Conservation (phyloP, 164 flowering plant species). For the Piper betle region DNA sequence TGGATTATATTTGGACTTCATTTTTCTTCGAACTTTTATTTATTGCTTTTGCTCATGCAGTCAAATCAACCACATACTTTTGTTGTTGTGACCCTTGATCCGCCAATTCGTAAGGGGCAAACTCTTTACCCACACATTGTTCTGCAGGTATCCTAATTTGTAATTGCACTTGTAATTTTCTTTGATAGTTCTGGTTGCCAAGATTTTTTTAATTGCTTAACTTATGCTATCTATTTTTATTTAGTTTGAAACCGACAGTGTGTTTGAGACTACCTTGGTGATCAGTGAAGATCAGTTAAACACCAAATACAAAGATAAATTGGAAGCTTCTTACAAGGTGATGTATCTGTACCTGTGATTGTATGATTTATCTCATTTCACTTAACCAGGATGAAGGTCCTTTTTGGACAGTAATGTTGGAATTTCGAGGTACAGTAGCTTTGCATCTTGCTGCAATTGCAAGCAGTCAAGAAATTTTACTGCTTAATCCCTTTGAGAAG, state of each 20-base stretch:
- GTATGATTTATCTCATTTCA: neutral
- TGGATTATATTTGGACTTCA: neutral
- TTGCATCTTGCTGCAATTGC: too few species aligned
- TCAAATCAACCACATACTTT: conserved; percentile 95
- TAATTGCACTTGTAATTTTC: neutral
- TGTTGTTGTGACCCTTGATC: conserved; percentile 87
- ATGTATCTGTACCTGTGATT: neutral
- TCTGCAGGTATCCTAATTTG: conserved; percentile 56
- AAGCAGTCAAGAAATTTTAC: too few species aligned
- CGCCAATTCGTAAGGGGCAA: conserved; percentile 97
- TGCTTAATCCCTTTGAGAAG: too few species aligned
- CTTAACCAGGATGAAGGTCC: neutral
- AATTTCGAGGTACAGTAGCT: too few species aligned
- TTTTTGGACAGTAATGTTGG: neutral
- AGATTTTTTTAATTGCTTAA: neutral
- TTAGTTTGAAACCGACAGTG: conserved; percentile 86
- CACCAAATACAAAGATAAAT: conserved; percentile 80
- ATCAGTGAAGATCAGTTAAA: conserved; percentile 58
- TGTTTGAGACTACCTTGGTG: conserved; percentile 48
- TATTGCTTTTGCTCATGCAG: conserved; percentile 26
- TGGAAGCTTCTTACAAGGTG: conserved; percentile 79
- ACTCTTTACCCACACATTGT: conserved; percentile 98
- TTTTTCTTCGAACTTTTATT: neutral
- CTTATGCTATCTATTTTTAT: conserved; percentile 6
- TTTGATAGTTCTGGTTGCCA: neutral